Conservation (phyloP, 495 filamentous ascomycete genomes). For the Apodospora peruviana region DNA sequence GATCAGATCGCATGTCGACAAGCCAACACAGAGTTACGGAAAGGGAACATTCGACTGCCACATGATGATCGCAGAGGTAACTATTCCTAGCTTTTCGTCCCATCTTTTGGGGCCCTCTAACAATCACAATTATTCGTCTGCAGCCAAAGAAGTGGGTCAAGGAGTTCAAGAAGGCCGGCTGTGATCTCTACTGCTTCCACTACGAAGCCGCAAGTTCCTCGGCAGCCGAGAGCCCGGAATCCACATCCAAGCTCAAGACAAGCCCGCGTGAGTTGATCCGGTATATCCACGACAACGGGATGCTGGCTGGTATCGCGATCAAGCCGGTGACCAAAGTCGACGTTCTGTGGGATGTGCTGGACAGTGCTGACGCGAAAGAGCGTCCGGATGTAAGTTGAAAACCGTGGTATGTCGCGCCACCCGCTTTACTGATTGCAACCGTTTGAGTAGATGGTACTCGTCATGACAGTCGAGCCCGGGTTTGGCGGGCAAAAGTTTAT, state of each 20-base stretch:
- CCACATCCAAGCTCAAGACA: conserved; percentile 58
- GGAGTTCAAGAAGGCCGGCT: conserved; percentile 88
- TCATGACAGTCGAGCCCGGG: conserved; percentile 97
- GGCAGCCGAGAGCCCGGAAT: conserved; percentile 73
- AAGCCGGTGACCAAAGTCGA: conserved; percentile 89
- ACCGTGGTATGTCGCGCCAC: neutral
- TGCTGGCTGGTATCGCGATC: conserved; percentile 91
- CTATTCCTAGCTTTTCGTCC: conserved; percentile 1
- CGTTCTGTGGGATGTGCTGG: conserved; percentile 85
- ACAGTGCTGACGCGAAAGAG: conserved; percentile 63
- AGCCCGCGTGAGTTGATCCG: conserved; percentile 77
- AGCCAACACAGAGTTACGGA: conserved; percentile 45
- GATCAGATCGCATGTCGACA: conserved; percentile 76
- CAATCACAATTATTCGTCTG: neutral
- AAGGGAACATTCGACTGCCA: conserved; percentile 97
- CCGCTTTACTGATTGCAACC: neutral
- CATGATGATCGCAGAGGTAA: conserved; percentile 99
- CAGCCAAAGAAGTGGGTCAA: conserved; percentile 97
- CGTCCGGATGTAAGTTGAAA: conserved; percentile 71
- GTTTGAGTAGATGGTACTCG: conserved; percentile 76
- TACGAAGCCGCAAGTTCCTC: conserved; percentile 90
- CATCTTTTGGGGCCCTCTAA: too few relatives aligned
- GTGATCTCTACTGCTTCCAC: conserved; percentile 98
- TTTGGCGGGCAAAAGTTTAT: conserved; percentile 99
- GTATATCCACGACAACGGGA: conserved; percentile 81